phyloP scores from a whole-genome alignment of 2,329 filamentous ascomycete species.

The Penicillium sp. region DNA sequence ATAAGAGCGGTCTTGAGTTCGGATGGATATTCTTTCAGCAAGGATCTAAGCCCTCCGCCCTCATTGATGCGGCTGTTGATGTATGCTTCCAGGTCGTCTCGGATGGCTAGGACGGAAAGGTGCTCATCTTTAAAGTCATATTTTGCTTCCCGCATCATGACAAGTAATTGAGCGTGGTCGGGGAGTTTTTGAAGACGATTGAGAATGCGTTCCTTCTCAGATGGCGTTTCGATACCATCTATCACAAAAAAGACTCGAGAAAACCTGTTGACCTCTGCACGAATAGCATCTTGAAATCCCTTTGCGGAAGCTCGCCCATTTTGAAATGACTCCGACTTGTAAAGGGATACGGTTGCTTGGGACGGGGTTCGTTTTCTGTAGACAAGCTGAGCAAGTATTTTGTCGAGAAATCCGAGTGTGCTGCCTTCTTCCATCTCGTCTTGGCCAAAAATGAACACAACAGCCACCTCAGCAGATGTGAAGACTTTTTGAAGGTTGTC shows the following conservation, averaged over 20 bases:
- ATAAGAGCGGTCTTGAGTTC: constrained; percentile 25
- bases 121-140: constrained; percentile 9
- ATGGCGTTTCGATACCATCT: constrained; percentile 38
- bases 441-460: constrained; percentile 39
- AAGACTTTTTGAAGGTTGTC: constrained; percentile 38
- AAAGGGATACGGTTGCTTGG: constrained; percentile 33
- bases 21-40: neutral
- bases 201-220: constrained; percentile 40
- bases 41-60: neutral
- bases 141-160: constrained; percentile 28
- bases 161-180: constrained; percentile 38
- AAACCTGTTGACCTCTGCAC: constrained; percentile 40
- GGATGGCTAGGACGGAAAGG: neutral
- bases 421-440: constrained; percentile 31
- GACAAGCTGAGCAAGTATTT: constrained; percentile 40
- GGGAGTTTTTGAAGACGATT: constrained; percentile 41
- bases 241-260: constrained; percentile 39
- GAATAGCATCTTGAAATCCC: constrained; percentile 41
- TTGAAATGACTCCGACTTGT: constrained; percentile 31
- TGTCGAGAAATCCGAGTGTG: constrained; percentile 32
- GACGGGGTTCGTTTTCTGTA: constrained; percentile 37
- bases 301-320: constrained; percentile 37
- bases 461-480: constrained; percentile 38
- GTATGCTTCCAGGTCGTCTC: neutral
- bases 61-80: neutral